These are phyloP conservation scores for Lyophyllum decastes DNA, from an alignment of 768 basidiomycete species.

Conservation along the genomic window DNA sequence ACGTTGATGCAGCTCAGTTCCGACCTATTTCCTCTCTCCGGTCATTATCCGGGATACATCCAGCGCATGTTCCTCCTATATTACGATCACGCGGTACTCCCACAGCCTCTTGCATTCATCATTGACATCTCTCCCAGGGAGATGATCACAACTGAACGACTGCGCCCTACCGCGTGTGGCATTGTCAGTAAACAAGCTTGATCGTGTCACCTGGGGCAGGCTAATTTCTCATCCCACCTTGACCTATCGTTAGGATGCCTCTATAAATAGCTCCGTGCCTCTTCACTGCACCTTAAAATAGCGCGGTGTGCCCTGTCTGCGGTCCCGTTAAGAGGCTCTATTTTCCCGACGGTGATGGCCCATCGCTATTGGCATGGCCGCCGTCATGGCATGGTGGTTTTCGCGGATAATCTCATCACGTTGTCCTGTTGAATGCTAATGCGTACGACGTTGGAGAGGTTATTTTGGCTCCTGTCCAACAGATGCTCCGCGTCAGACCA, in stretches of 20 bases:
- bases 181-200: neutral
- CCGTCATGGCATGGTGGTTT: neutral
- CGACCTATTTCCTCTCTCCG: conserved; percentile 18
- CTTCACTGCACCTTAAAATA: conserved; percentile 2
- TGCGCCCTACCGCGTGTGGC: neutral
- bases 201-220: neutral
- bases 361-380: neutral
- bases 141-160: neutral
- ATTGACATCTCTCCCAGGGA: neutral
- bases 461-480: neutral
- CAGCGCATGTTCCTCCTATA: neutral
- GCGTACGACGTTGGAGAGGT: neutral
- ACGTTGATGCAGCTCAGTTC: neutral
- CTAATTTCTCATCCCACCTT: neutral
- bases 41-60: conserved; percentile 19
- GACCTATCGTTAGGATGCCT: neutral
- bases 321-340: neutral
- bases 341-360: conserved; percentile 14
- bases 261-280: neutral
- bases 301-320: neutral
- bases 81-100: neutral
- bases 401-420: conserved; percentile 14
- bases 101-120: neutral
- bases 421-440: neutral
- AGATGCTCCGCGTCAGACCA: neutral